phyloP scores from a whole-genome alignment of 1,139 yeast genomes.

The Candida dubliniensis region DNA sequence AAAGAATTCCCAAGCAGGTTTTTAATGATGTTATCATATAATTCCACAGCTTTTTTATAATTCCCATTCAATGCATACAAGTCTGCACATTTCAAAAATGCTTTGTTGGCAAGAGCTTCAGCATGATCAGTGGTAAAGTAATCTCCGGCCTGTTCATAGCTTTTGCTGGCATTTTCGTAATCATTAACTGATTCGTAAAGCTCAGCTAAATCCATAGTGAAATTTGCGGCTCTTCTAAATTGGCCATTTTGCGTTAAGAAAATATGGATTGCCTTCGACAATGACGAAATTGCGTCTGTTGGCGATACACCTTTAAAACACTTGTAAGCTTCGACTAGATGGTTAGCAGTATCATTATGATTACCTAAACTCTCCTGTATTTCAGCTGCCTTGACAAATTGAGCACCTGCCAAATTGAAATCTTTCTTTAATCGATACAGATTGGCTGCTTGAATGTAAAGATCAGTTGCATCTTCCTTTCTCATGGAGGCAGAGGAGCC shows the following conservation, averaged over 20 bases:
- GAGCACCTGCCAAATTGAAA: slow-evolving; percentile 70
- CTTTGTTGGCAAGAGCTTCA: slow-evolving; percentile 85
- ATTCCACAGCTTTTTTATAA: slow-evolving; percentile 70
- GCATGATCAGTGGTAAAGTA: slow-evolving; percentile 96
- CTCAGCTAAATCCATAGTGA: slow-evolving; percentile 86
- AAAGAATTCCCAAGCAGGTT: slow-evolving; percentile 72
- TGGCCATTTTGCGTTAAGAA: slow-evolving; percentile 86
- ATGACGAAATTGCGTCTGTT: slow-evolving; percentile 72
- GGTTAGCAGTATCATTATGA: slow-evolving; percentile 90
- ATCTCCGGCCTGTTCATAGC: slow-evolving; percentile 93
- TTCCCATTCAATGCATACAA: slow-evolving; percentile 74
- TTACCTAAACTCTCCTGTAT: slow-evolving; percentile 73
- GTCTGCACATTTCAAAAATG: slow-evolving; percentile 88
- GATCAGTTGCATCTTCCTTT: slow-evolving; percentile 89
- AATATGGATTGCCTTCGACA: slow-evolving; percentile 74
- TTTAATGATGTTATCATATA: slow-evolving; percentile 75
- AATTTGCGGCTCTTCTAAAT: slow-evolving; percentile 94
- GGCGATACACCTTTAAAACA: slow-evolving; percentile 76
- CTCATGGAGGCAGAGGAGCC: slow-evolving; percentile 68
- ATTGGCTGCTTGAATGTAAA: slow-evolving; percentile 89
- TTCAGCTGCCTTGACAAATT: slow-evolving; percentile 83
- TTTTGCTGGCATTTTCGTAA: slow-evolving; percentile 62
- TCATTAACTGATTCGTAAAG: slow-evolving; percentile 77
- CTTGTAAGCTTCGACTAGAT: slow-evolving; percentile 88
- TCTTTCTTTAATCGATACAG: slow-evolving; percentile 76